Conservation (phyloP, 1,139 yeast genomes). For the Trichomonascaceae sp. region DNA sequence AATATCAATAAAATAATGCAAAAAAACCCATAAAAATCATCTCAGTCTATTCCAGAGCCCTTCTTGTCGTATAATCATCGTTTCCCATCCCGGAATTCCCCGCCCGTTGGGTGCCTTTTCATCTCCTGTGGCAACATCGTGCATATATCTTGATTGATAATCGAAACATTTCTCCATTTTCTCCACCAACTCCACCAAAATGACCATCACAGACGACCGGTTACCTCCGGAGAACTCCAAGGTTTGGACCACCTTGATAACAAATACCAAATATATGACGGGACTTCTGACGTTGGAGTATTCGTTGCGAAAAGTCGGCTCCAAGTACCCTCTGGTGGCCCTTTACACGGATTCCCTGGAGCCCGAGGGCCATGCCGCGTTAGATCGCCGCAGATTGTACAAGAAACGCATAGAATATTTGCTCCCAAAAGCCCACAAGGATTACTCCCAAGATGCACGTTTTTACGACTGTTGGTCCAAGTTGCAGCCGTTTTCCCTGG, state of each 20-base stretch:
- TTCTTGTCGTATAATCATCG: neutral
- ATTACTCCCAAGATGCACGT: constrained; percentile 43
- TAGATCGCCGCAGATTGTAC: constrained; percentile 38
- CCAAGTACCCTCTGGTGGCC: constrained; percentile 46
- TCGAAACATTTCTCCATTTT: neutral
- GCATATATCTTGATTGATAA: neutral
- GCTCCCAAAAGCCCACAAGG: constrained; percentile 39
- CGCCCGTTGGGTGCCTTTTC: neutral
- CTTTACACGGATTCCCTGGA: constrained; percentile 44
- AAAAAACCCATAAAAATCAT: neutral
- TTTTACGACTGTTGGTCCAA: constrained; percentile 57
- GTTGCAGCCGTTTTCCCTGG: constrained; percentile 45
- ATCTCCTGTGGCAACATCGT: neutral
- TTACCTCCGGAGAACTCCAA: constrained; percentile 16
- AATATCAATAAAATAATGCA: neutral
- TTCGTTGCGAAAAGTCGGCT: constrained; percentile 36
- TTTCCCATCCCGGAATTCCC: neutral
- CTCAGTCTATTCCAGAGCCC: neutral
- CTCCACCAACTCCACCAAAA: neutral
- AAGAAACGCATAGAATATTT: constrained; percentile 38
- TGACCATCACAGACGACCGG: constrained; percentile 8
- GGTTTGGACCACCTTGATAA: constrained; percentile 51
- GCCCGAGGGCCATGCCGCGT: constrained; percentile 35
- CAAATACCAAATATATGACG: constrained; percentile 43
- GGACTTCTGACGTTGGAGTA: constrained; percentile 47